A percentile compares a stretch with the other conserved stretches of the same genome.
Conservation (phyloP, 2,329 filamentous ascomycete genomes). For the Dothistroma septosporum region DNA sequence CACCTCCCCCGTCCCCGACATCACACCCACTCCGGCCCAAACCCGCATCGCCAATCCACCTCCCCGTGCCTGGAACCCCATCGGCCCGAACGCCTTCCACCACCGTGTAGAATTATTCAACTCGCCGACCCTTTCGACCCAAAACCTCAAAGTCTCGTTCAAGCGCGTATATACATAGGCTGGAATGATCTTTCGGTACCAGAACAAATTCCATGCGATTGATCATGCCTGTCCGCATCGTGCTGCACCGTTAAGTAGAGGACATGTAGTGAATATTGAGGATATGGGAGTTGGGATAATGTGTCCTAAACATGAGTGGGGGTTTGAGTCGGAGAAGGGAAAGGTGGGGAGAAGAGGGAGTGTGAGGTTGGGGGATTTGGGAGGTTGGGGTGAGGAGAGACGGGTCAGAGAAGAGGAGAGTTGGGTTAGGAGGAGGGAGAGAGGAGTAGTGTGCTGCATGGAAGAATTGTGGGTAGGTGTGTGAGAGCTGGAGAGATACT, state of each 20-base stretch:
- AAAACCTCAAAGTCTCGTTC: background rate
- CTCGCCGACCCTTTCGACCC: background rate
- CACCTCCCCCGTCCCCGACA: background rate
- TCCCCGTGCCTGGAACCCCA: background rate
- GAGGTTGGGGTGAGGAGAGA: background rate
- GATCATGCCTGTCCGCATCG: conserved; percentile 1
- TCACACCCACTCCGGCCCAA: background rate
- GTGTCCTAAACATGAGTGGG: background rate
- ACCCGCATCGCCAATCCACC: background rate
- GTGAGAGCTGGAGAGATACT: too few relatives aligned
- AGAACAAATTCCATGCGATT: background rate
- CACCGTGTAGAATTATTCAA: background rate
- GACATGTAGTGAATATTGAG: background rate
- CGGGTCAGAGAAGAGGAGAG: background rate
- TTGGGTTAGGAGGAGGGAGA: background rate
- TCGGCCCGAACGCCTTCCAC: background rate
- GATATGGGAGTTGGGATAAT: background rate
- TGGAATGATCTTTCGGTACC: background rate
- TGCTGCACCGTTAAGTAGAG: background rate
- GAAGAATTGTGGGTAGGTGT: background rate
- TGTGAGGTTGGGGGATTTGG: background rate
- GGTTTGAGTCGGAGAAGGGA: background rate
- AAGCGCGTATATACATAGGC: background rate
- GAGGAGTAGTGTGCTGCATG: background rate
- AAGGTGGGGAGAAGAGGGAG: background rate